Percentiles rank a stretch among this genome's conserved stretches.
Evolutionary conservation across 257 asterid genomes (phyloP).

Genomic region (Gentiana macrophylla): DNA sequence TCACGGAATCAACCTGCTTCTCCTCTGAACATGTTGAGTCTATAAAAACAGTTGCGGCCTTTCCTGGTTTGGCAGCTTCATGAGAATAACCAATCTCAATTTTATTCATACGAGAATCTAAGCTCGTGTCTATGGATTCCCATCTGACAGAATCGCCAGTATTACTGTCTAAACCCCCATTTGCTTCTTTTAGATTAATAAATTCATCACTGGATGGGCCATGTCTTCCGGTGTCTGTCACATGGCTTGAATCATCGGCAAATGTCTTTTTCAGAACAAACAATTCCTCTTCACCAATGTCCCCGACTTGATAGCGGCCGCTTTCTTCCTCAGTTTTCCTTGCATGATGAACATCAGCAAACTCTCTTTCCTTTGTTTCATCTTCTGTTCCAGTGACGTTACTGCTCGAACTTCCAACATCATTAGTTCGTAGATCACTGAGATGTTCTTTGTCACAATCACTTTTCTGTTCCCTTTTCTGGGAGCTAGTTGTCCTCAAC

Average conservation of each 20-base stretch:
- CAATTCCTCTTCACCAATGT: conserved; percentile 17
- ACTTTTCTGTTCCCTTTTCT: conserved; percentile 49
- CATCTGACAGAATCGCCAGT: conserved; percentile 22
- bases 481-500: conserved; percentile 42
- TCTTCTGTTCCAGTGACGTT: conserved; percentile 26
- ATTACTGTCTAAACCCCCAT: conserved; percentile 3
- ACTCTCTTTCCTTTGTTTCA: conserved; percentile 30
- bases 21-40: conserved; percentile 13
- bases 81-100: conserved; percentile 19
- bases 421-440: conserved; percentile 29
- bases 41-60: conserved; percentile 12
- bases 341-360: conserved; percentile 16
- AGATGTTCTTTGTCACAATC: conserved; percentile 34
- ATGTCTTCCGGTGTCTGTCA: conserved; percentile 35
- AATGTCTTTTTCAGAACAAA: conserved; percentile 15
- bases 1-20: conserved; percentile 6
- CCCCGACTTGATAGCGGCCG: conserved; percentile 20
- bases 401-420: conserved; percentile 20
- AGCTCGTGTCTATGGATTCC: conserved; percentile 3
- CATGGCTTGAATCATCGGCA: conserved; percentile 19
- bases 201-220: conserved; percentile 17
- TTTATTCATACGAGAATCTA: neutral
- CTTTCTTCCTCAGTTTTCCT: conserved; percentile 27
- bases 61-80: conserved; percentile 16
- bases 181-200: conserved; percentile 18